Conservation (phyloP, 75 land plant species). For the Selaginella moellendorffii region DNA sequence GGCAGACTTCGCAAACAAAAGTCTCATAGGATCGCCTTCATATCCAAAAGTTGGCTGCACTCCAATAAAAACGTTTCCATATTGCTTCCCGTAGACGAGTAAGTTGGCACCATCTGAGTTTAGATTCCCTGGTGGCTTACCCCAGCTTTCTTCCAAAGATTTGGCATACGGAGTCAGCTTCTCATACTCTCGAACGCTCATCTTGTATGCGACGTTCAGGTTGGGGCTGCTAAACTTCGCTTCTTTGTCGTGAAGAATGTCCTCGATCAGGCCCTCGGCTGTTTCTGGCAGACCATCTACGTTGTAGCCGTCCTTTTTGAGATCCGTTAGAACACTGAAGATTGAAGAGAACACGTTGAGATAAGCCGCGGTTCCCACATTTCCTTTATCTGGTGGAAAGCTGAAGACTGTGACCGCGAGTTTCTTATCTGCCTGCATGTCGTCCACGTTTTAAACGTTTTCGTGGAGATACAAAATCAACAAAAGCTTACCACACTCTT, state of each 20-base stretch:
- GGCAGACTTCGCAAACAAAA: slow-evolving; percentile 95
- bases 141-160: slow-evolving; percentile 91
- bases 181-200: slow-evolving; percentile 83
- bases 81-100: slow-evolving; percentile 93
- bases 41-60: slow-evolving; percentile 99
- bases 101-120: slow-evolving; percentile 97
- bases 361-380: slow-evolving; percentile 97
- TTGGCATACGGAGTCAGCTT: slow-evolving; percentile 73
- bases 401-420: slow-evolving; percentile 97
- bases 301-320: slow-evolving; percentile 67
- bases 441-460: background rate
- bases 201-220: slow-evolving; percentile 82
- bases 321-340: slow-evolving; percentile 70
- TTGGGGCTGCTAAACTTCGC: slow-evolving; percentile 97
- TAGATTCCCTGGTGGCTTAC: slow-evolving; percentile 92
- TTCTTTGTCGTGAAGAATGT: slow-evolving; percentile 93
- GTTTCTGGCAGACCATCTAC: slow-evolving; percentile 89
- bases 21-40: slow-evolving; percentile 98
- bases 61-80: slow-evolving; percentile 93
- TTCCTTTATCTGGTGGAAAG: slow-evolving; percentile 99
- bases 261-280: slow-evolving; percentile 77
- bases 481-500: slow-evolving; percentile 51
- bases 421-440: slow-evolving; percentile 74
- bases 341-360: slow-evolving; percentile 93
- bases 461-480: background rate